Evolutionary conservation across 192 early-diverging fungal species (phyloP).

Genomic region (Gigaspora rosea): DNA sequence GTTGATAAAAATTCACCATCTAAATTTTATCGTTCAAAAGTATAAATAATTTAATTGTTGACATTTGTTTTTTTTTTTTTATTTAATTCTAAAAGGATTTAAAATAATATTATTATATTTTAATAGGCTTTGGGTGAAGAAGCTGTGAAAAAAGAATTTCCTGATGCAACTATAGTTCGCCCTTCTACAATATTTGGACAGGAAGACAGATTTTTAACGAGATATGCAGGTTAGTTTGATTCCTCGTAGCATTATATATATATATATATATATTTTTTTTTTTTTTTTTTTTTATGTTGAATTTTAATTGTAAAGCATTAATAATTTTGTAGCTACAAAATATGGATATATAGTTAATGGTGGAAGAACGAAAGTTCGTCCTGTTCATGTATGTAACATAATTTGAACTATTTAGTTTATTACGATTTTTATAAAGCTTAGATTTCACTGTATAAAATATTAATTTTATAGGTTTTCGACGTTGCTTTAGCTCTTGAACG

Average conservation of each 20-base stretch:
- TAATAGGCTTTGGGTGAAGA: constrained; percentile 84
- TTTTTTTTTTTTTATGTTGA: neutral
- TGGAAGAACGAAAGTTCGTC: constrained; percentile 67
- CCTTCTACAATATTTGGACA: constrained; percentile 85
- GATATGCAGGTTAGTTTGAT: constrained; percentile 64
- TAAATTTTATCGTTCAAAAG: constrained; percentile 83
- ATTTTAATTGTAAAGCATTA: constrained; percentile 28
- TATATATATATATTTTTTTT: neutral
- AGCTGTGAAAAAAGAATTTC: constrained; percentile 86
- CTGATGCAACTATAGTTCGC: constrained; percentile 92
- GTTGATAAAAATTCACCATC: constrained; percentile 76
- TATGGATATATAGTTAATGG: constrained; percentile 66
- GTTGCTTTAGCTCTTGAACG: constrained; percentile 82
- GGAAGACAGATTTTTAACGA: constrained; percentile 93
- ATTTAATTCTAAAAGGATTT: neutral
- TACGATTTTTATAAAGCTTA: constrained; percentile 20
- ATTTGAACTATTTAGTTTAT: neutral
- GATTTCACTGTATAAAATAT: neutral
- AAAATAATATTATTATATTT: neutral
- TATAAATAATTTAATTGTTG: constrained; percentile 35
- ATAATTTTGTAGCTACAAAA: constrained; percentile 44
- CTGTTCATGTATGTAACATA: constrained; percentile 60
- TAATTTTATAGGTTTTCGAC: constrained; percentile 67
- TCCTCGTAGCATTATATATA: no score
- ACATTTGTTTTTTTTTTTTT: neutral